Evolutionary conservation across 805 yeast genomes (phyloP).

Genomic region (Candida rishiriensis): DNA sequence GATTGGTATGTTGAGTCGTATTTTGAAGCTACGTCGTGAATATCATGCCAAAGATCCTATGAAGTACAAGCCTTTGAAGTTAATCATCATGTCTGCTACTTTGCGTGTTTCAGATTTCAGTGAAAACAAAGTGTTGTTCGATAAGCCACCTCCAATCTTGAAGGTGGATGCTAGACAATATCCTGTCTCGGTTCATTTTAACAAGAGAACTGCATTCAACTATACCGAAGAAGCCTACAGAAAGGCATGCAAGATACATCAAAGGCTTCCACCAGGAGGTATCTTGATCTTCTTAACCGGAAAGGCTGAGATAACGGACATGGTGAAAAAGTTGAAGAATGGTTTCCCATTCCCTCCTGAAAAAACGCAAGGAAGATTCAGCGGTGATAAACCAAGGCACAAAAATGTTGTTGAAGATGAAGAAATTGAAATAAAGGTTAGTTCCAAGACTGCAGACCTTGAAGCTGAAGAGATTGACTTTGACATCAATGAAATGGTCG

Average conservation of each 20-base stretch:
- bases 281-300: conserved; percentile 91
- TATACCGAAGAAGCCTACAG: conserved; percentile 83
- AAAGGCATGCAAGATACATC: conserved; percentile 84
- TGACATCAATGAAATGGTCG: conserved; percentile 34
- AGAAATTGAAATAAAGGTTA: conserved; percentile 42
- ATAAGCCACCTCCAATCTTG: conserved; percentile 76
- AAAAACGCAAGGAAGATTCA: conserved; percentile 14
- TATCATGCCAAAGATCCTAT: conserved; percentile 44
- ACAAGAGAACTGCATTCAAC: conserved; percentile 68
- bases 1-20: conserved; percentile 91
- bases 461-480: conserved; percentile 91
- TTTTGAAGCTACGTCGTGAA: conserved; percentile 64
- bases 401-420: conserved; percentile 29
- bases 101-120: conserved; percentile 89
- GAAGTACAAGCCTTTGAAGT: conserved; percentile 59
- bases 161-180: conserved; percentile 90
- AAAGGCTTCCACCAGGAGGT: conserved; percentile 86
- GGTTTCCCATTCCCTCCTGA: conserved; percentile 61
- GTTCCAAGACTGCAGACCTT: conserved; percentile 56
- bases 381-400: conserved; percentile 3
- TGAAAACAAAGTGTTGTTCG: conserved; percentile 68
- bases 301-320: conserved; percentile 79
- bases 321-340: conserved; percentile 63
- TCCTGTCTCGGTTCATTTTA: conserved; percentile 91
- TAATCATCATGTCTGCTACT: conserved; percentile 96